Evolutionary conservation across 768 basidiomycete species (phyloP).

Genomic region (Tremella fuciformis): DNA sequence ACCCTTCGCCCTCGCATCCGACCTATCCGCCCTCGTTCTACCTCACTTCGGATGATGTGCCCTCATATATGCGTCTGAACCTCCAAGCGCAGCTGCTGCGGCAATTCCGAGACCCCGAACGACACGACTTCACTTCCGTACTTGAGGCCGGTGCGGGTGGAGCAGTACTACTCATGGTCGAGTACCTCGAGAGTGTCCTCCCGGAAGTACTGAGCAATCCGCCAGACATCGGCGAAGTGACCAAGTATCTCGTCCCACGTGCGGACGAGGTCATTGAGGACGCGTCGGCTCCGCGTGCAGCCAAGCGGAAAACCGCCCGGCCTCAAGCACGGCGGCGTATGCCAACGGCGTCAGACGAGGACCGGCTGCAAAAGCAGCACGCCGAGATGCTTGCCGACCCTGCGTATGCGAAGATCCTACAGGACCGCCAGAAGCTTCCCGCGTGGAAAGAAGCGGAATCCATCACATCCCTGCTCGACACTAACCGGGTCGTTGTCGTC

Average conservation of each 20-base stretch:
- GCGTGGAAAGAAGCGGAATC: conserved; percentile 67
- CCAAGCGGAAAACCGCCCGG: conserved; percentile 18
- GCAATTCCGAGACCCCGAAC: conserved; percentile 58
- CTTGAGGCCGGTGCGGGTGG: conserved; percentile 66
- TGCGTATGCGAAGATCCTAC: conserved; percentile 62
- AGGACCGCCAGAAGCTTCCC: conserved; percentile 64
- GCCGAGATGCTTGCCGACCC: conserved; percentile 55
- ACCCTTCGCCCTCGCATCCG: conserved; percentile 55
- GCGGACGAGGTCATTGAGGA: conserved; percentile 21
- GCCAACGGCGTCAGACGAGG: conserved; percentile 40
- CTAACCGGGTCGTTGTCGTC: conserved; percentile 70
- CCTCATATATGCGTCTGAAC: conserved; percentile 79
- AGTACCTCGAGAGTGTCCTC: conserved; percentile 70
- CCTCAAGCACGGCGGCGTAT: conserved; percentile 28
- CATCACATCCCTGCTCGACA: conserved; percentile 62
- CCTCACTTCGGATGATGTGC: conserved; percentile 64
- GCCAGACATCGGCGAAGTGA: conserved; percentile 68
- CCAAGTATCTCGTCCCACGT: conserved; percentile 60
- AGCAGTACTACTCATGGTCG: conserved; percentile 63
- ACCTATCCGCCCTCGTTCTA: conserved; percentile 66
- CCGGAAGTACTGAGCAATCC: conserved; percentile 62
- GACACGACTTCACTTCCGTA: conserved; percentile 55
- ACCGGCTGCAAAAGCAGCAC: conserved; percentile 55
- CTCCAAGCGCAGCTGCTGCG: conserved; percentile 67
- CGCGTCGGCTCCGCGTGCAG: neutral